Evolutionary conservation across 306 rosid species (phyloP).

Genomic region (Cotoneaster glaucophyllus): DNA sequence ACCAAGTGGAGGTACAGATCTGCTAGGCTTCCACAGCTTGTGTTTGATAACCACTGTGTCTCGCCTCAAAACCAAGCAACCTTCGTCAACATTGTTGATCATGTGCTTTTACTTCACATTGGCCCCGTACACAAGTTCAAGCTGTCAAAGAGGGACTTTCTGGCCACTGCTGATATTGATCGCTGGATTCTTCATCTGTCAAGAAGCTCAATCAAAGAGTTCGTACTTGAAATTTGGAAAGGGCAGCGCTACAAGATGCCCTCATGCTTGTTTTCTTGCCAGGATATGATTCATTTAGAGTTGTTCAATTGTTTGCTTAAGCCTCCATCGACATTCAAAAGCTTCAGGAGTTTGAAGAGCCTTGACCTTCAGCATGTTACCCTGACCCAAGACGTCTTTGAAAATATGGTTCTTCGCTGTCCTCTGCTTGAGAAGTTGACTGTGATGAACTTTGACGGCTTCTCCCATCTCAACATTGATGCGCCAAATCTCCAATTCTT

Average conservation of each 20-base stretch:
- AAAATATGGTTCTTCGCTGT: constrained; percentile 40
- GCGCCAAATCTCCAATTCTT: constrained; percentile 49
- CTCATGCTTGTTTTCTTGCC: constrained; percentile 41
- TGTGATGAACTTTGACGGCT: constrained; percentile 55
- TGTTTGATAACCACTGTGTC: constrained; percentile 42
- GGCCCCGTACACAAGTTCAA: constrained; percentile 46
- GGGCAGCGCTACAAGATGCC: constrained; percentile 52
- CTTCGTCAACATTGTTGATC: constrained; percentile 49
- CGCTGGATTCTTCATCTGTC: constrained; percentile 46
- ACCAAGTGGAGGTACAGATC: constrained; percentile 66
- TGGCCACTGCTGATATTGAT: constrained; percentile 40
- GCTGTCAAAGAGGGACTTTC: constrained; percentile 45
- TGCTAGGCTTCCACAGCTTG: constrained; percentile 41
- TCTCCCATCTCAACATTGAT: constrained; percentile 40
- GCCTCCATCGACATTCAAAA: constrained; percentile 47
- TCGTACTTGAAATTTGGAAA: constrained; percentile 55
- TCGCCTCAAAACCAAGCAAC: constrained; percentile 19
- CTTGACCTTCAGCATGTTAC: constrained; percentile 67
- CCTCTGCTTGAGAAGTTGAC: constrained; percentile 51
- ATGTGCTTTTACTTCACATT: constrained; percentile 55
- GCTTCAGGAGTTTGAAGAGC: constrained; percentile 51
- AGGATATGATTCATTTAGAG: constrained; percentile 43
- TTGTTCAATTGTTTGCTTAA: constrained; percentile 45
- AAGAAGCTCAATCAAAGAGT: constrained; percentile 40
- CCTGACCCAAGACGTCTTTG: constrained; percentile 47